Evolutionary conservation across 257 asterid genomes (phyloP), one percentile per base, ranked within the genome.

Genomic region (Ilex aquifolium): DNA sequence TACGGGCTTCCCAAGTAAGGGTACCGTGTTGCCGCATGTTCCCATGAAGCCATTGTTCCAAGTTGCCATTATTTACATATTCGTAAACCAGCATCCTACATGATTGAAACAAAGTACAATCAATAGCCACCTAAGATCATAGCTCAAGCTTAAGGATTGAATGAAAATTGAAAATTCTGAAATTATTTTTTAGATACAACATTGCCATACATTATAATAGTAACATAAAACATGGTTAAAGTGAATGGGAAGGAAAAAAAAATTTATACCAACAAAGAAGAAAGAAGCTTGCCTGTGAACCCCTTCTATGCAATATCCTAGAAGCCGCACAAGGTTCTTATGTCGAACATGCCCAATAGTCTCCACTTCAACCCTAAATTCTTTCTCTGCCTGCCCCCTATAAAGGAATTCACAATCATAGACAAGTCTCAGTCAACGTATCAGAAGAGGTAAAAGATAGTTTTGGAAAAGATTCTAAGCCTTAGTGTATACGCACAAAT

Each of bases 321-420:
- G n/a, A n/a, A n/a, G n/a, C n/a, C n/a, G n/a, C 58, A 92, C 97
- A 60, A 89, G 83, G 75, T 92, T 92, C 84, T 92, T 92, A 71
- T 92, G 99, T 21, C 99, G 89, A 82, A 87, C 97, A 71, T 92
- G 97, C 30, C 97, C 99, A 15, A 92, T 89, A 17, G 99, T 96
- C 75, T 92, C 99, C 52, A 90, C 99, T 80, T 92, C 99, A 59
- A 84, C 94, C 74, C 96, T 77, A 70, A 90, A 93, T 65, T 93
- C 99, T 60, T 83, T 89, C 84, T 92, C 99, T 0, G 98, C 98
- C 78, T 92, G 98, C 55, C 98, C 98, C 68, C 98, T 92, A 75
- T 71, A 78, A 55, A 52, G 5, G 40, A 69, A 64, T 55, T 76
- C 13, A 39, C n/a, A n/a, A n/a, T n/a, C n/a, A n/a, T n/a, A n/a